Evolutionary conservation across 305 asterid genomes (phyloP).

Genomic region (Lippia alba): DNA sequence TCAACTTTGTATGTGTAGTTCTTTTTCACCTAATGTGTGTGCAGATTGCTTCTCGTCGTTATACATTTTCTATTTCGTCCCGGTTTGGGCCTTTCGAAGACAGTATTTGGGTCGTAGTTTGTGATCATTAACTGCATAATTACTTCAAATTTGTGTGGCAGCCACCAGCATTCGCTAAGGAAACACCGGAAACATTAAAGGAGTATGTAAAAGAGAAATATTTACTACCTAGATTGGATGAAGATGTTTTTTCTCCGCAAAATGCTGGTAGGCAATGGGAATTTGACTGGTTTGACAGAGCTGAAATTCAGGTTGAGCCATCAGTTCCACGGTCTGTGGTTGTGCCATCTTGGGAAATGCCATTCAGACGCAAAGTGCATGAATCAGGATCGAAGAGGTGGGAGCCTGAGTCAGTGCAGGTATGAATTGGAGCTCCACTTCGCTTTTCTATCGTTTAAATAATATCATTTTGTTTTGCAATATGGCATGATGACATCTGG

Average conservation of each 20-base stretch:
- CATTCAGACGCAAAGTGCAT: slow-evolving; percentile 68
- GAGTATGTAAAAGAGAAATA: slow-evolving; percentile 68
- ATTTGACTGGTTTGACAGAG: slow-evolving; percentile 95
- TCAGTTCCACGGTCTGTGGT: slow-evolving; percentile 81
- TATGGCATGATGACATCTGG: background rate
- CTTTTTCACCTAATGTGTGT: slow-evolving; percentile 10
- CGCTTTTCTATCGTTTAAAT: slow-evolving; percentile 8
- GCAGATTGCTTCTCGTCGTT: background rate
- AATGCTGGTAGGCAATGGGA: slow-evolving; percentile 96
- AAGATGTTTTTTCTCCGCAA: slow-evolving; percentile 76
- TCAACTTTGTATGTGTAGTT: background rate
- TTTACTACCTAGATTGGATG: slow-evolving; percentile 78
- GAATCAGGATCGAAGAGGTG: slow-evolving; percentile 49
- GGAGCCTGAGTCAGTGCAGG: slow-evolving; percentile 96
- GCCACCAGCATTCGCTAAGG: slow-evolving; percentile 95
- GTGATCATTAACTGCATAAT: slow-evolving; percentile 22
- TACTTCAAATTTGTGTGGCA: slow-evolving; percentile 39
- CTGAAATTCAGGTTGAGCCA: slow-evolving; percentile 72
- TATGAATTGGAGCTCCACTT: slow-evolving; percentile 36
- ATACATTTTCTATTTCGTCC: too few relatives aligned
- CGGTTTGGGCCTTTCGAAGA: slow-evolving; percentile 3
- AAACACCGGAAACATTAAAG: slow-evolving; percentile 81
- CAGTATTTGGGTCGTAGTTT: slow-evolving; percentile 19
- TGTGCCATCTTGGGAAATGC: slow-evolving; percentile 91
- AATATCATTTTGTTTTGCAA: background rate